Conservation (phyloP, 2,329 filamentous ascomycete genomes). For the Paraconiothyrium brasiliense region DNA sequence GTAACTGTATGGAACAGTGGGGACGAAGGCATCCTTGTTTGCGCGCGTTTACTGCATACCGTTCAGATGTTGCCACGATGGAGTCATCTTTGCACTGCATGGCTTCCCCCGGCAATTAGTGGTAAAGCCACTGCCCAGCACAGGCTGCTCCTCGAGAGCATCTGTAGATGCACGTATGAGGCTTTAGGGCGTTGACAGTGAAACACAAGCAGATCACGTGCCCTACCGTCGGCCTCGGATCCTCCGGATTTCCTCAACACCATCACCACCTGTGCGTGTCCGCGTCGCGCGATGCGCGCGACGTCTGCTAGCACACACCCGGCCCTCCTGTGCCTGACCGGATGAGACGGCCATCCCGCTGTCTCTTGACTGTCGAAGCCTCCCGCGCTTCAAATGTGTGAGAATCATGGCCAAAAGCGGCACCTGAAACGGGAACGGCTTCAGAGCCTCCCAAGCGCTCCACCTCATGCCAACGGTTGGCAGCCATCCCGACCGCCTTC, state of each 20-base stretch:
- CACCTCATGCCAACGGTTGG: slow-evolving; percentile 48
- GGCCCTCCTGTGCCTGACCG: slow-evolving; percentile 25
- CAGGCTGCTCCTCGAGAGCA: background rate
- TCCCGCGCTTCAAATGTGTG: slow-evolving; percentile 50
- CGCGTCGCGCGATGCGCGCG: slow-evolving; percentile 12
- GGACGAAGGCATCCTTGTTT: background rate
- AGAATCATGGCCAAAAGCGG: slow-evolving; percentile 46
- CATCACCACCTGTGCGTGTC: slow-evolving; percentile 20
- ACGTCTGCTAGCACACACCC: slow-evolving; percentile 22
- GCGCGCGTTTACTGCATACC: background rate
- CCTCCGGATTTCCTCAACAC: slow-evolving; percentile 17
- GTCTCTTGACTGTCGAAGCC: slow-evolving; percentile 40
- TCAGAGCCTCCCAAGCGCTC: slow-evolving; percentile 45
- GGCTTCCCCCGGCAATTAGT: background rate
- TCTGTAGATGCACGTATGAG: background rate
- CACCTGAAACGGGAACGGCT: slow-evolving; percentile 47
- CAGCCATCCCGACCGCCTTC: slow-evolving; percentile 37
- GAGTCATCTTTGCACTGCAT: background rate
- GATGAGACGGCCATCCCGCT: slow-evolving; percentile 44
- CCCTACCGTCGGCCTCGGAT: background rate
- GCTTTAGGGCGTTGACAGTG: background rate
- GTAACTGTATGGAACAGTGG: background rate
- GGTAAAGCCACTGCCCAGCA: background rate
- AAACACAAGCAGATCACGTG: slow-evolving; percentile 14
- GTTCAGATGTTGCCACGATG: background rate